These are phyloP conservation scores for Oryza glumipatula DNA, from an alignment of 176 grass and related monocot species.

Conservation along the genomic window DNA sequence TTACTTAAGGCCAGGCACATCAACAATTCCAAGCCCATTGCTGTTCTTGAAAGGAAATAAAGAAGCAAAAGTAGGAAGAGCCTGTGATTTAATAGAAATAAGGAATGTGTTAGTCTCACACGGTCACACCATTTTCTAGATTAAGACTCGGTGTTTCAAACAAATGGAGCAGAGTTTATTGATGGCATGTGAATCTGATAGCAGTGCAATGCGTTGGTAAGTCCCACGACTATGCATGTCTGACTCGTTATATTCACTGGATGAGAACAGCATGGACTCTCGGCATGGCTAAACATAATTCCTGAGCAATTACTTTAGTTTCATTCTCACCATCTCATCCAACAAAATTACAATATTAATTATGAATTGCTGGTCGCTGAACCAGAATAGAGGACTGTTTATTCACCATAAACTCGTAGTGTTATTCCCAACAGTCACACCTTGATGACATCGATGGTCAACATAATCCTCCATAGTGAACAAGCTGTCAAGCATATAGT, in stretches of 20 bases:
- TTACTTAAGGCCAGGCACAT: conserved; percentile 85
- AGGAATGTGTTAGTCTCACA: conserved; percentile 3
- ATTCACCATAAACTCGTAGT: neutral
- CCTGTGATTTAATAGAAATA: conserved; percentile 53
- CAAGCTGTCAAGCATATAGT: neutral
- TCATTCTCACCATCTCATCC: neutral
- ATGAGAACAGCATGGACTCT: neutral
- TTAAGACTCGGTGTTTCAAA: neutral
- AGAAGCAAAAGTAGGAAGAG: conserved; percentile 85
- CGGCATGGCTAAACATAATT: neutral
- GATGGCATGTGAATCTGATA: neutral
- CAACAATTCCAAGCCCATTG: conserved; percentile 64
- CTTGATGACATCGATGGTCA: neutral
- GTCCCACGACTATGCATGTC: neutral
- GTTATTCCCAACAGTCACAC: neutral
- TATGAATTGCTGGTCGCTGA: neutral
- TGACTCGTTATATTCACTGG: neutral
- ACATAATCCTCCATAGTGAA: neutral
- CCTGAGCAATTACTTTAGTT: neutral
- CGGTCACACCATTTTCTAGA: neutral
- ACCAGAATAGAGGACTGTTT: neutral
- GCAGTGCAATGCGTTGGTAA: neutral
- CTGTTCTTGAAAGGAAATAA: conserved; percentile 67
- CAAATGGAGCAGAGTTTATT: neutral
- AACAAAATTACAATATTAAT: neutral